Percentiles rank a stretch among this genome's conserved stretches.
phyloP scores from a whole-genome alignment of 2,329 filamentous ascomycete species.

The Colletotrichum musicola region DNA sequence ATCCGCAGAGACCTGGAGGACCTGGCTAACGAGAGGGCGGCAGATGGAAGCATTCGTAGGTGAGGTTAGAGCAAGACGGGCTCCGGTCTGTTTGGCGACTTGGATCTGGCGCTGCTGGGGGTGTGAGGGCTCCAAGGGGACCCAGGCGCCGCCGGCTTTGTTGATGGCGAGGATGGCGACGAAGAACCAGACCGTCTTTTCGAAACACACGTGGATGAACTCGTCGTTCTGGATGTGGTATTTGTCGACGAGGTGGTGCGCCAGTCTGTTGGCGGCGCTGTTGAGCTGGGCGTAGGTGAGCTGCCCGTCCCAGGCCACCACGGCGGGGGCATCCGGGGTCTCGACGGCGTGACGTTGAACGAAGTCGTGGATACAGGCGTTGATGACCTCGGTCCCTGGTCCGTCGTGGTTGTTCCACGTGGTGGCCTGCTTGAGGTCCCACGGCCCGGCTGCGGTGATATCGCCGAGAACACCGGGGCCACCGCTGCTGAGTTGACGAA shows the following conservation, averaged over 20 bases:
- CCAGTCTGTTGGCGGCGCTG: slow-evolving; percentile 23
- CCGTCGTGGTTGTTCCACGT: slow-evolving; percentile 1
- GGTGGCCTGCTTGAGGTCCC: slow-evolving; percentile 10
- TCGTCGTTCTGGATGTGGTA: not conserved
- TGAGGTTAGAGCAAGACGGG: not conserved
- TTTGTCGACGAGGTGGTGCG: slow-evolving; percentile 19
- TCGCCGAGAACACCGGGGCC: not conserved
- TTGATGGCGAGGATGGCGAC: slow-evolving; percentile 40
- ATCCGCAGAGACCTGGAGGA: no score
- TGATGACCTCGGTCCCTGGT: not conserved
- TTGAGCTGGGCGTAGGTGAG: slow-evolving; percentile 46
- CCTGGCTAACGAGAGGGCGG: not conserved
- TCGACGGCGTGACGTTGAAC: not conserved
- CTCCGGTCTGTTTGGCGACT: not conserved
- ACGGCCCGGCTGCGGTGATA: not conserved
- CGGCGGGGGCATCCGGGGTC: slow-evolving; percentile 12
- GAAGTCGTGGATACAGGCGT: slow-evolving; percentile 20
- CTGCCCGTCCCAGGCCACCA: slow-evolving; percentile 49
- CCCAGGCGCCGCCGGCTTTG: slow-evolving; percentile 38
- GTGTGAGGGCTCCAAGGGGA: slow-evolving; percentile 26
- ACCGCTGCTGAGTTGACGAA: slow-evolving; percentile 13
- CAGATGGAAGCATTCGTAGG: not conserved
- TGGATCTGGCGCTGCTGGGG: slow-evolving; percentile 10
- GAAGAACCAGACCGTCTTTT: slow-evolving; percentile 33
- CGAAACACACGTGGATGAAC: slow-evolving; percentile 11